A percentile compares a stretch with the other conserved stretches of the same genome.
Conservation (phyloP, 495 filamentous ascomycete genomes). For the Penicillium simplicissimum region DNA sequence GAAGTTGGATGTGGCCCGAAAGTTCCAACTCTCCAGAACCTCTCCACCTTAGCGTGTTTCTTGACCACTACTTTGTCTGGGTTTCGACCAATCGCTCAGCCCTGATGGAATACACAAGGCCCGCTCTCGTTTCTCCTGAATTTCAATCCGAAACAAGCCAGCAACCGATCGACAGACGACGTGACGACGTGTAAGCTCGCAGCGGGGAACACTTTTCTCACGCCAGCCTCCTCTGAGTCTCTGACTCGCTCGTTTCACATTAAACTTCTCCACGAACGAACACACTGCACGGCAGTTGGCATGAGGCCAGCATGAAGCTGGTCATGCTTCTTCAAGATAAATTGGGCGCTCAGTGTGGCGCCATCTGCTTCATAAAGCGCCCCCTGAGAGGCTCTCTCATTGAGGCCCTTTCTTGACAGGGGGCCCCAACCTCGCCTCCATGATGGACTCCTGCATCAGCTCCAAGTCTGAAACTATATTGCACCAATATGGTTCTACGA, state of each 20-base stretch:
- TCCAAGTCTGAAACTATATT: constrained; percentile 3
- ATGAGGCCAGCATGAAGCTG: neutral
- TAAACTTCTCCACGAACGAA: constrained; percentile 8
- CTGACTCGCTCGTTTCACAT: constrained; percentile 11
- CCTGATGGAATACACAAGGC: neutral
- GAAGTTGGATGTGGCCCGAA: neutral
- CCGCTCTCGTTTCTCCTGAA: neutral
- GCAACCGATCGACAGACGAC: constrained; percentile 19
- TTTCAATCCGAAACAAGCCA: constrained; percentile 17
- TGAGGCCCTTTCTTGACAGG: neutral
- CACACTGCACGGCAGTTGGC: neutral
- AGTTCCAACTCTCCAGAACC: neutral
- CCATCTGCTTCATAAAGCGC: constrained; percentile 12
- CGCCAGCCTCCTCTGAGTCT: constrained; percentile 1
- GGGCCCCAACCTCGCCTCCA: neutral
- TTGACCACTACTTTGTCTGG: neutral
- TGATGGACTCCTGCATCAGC: constrained; percentile 9
- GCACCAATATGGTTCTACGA: constrained; percentile 13
- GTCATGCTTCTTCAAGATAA: neutral
- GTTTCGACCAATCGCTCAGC: neutral
- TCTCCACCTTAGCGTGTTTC: neutral
- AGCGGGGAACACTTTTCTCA: constrained; percentile 1
- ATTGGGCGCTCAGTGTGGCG: neutral
- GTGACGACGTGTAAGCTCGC: constrained; percentile 19
- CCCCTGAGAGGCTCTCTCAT: neutral